Evolutionary conservation across 805 yeast genomes (phyloP).

Genomic region (Tetrapisispora iriomotensis): DNA sequence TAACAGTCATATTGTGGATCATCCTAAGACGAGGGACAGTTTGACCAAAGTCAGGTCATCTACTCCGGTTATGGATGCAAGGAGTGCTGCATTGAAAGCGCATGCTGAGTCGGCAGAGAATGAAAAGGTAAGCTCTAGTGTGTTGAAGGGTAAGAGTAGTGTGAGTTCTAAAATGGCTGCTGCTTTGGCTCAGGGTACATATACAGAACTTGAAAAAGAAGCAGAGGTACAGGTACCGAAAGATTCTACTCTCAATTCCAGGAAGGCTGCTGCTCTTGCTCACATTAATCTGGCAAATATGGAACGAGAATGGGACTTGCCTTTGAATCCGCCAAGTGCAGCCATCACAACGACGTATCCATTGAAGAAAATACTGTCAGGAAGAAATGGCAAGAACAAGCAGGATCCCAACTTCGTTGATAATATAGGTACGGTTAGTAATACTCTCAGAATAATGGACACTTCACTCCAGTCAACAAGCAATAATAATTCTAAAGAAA

Average conservation of each 20-base stretch:
- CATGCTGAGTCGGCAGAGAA: background rate
- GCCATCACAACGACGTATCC: background rate
- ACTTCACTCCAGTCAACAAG: background rate
- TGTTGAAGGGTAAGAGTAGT: background rate
- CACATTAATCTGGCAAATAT: constrained; percentile 10
- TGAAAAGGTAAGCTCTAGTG: no score
- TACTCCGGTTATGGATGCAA: background rate
- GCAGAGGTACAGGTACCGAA: no score
- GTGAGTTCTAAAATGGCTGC: background rate
- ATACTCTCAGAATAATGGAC: background rate
- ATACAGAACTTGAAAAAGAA: background rate
- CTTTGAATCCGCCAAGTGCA: background rate
- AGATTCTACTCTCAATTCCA: constrained; percentile 4
- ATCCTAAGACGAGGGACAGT: background rate
- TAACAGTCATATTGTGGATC: background rate
- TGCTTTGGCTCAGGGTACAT: background rate
- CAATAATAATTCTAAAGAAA: background rate
- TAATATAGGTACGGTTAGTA: background rate
- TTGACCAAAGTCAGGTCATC: background rate
- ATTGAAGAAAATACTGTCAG: background rate
- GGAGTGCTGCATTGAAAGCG: background rate
- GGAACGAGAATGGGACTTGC: constrained; percentile 7
- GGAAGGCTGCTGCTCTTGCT: constrained; percentile 19
- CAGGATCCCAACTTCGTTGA: background rate
- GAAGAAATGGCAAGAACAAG: background rate